Conservation (phyloP, 75 land plant species). For the Cupressus sempervirens region DNA sequence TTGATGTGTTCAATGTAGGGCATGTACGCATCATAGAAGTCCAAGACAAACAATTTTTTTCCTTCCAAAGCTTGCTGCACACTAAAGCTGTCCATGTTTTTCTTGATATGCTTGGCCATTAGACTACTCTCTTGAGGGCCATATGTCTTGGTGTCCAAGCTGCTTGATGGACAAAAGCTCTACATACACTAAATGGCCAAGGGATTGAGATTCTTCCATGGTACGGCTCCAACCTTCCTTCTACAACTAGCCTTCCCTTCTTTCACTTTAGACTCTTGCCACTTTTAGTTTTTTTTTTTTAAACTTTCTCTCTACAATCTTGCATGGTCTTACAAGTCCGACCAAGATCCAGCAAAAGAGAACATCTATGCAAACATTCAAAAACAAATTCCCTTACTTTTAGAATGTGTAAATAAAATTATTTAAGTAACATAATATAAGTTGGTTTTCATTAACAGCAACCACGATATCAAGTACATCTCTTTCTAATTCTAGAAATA, state of each 20-base stretch:
- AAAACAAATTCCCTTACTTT: conserved; percentile 81
- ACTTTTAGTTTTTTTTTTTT: too few relatives aligned
- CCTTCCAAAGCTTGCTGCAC: conserved; percentile 32
- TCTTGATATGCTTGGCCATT: conserved; percentile 52
- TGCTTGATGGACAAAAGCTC: conserved; percentile 64
- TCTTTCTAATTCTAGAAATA: conserved; percentile 62
- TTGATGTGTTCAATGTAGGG: conserved; percentile 23
- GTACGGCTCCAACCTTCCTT: too few relatives aligned
- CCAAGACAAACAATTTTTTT: conserved; percentile 21
- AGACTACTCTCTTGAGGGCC: conserved; percentile 66
- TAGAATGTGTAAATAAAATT: conserved; percentile 85
- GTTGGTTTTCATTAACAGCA: conserved; percentile 59
- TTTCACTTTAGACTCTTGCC: too few relatives aligned
- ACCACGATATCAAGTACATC: conserved; percentile 72
- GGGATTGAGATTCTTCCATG: conserved; percentile 67
- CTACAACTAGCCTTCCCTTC: too few relatives aligned
- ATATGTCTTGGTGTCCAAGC: conserved; percentile 52
- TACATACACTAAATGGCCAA: conserved; percentile 48
- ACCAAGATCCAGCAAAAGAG: too few relatives aligned
- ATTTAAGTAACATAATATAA: conserved; percentile 71
- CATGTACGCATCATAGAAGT: conserved; percentile 26
- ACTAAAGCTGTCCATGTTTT: conserved; percentile 56
- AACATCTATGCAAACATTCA: too few relatives aligned
- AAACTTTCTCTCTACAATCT: too few relatives aligned
- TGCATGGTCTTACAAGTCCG: too few relatives aligned